A percentile compares a stretch with the other conserved stretches of the same genome.
phyloP scores from a whole-genome alignment of 176 grass and related monocot genomes.

The Aechmea fasciata region DNA sequence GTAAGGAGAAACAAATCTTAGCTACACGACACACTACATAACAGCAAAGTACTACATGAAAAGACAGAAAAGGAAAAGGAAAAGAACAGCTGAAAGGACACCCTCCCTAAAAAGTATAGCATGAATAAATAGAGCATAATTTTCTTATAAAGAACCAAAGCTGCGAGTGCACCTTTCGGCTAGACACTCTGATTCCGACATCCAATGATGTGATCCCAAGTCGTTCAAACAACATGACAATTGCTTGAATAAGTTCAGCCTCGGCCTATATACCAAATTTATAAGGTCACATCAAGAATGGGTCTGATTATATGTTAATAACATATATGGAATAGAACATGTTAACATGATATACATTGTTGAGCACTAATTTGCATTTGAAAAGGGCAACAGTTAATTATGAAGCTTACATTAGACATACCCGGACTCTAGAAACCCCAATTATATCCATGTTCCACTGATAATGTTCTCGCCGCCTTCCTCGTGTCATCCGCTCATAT shows the following conservation, averaged over 20 bases:
- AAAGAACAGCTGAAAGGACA: no score
- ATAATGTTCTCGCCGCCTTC: constrained; percentile 84
- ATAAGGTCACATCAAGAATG: background rate
- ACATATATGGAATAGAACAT: background rate
- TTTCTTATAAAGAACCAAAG: no score
- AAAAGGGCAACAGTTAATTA: no score
- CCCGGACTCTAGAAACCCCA: constrained; percentile 71
- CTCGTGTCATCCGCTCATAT: constrained; percentile 90
- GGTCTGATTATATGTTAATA: no score
- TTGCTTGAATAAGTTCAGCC: constrained; percentile 76
- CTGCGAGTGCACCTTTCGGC: constrained; percentile 44
- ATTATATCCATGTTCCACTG: constrained; percentile 99
- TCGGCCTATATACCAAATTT: constrained; percentile 36
- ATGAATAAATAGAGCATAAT: no score
- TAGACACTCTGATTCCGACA: constrained; percentile 82
- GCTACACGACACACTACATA: background rate
- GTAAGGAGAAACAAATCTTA: constrained; percentile 8
- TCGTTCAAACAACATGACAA: constrained; percentile 74
- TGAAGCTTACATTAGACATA: constrained; percentile 16
- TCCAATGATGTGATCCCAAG: constrained; percentile 65
- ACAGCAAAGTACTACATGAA: no score
- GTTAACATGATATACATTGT: background rate
- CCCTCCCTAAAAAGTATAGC: no score
- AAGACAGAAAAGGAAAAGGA: no score
- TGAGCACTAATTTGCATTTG: background rate